Evolutionary conservation across 2,329 filamentous ascomycete species (phyloP).

Genomic region (Cercospora sp.): DNA sequence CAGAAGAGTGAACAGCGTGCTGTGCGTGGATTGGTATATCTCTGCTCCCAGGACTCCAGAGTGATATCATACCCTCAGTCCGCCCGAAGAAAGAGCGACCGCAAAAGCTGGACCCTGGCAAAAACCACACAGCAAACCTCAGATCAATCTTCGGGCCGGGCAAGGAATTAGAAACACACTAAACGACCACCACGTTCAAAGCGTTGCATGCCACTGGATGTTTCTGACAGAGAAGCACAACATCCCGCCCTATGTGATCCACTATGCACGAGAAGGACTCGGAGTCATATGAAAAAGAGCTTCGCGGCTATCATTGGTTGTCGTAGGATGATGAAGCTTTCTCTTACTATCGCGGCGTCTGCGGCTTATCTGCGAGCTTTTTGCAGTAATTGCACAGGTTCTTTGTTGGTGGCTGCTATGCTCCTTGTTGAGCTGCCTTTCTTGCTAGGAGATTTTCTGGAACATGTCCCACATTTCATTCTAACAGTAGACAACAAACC

Average conservation of each 20-base stretch:
- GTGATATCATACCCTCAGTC: constrained; percentile 13
- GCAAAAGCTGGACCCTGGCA: constrained; percentile 6
- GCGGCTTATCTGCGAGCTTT: background rate
- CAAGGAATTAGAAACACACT: constrained; percentile 1
- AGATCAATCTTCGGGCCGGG: constrained; percentile 16
- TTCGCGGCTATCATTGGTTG: constrained; percentile 3
- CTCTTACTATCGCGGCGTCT: background rate
- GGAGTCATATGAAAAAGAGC: background rate
- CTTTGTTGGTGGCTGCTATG: background rate
- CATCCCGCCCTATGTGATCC: constrained; percentile 15
- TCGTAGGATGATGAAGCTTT: constrained; percentile 5
- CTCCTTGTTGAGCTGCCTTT: constrained; percentile 2
- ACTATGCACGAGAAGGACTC: constrained; percentile 6
- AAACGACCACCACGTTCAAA: constrained; percentile 2
- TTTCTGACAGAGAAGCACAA: constrained; percentile 19
- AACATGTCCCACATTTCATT: constrained; percentile 15
- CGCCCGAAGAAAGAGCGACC: constrained; percentile 14
- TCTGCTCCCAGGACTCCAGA: background rate
- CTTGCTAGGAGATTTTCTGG: background rate
- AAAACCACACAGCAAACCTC: constrained; percentile 1
- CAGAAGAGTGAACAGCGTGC: background rate
- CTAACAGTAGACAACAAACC: background rate
- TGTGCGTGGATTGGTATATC: background rate
- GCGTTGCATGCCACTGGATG: constrained; percentile 15
- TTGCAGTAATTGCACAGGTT: constrained; percentile 6